Conservation (phyloP, 257 asterid species). For the Solanum dulcamara region DNA sequence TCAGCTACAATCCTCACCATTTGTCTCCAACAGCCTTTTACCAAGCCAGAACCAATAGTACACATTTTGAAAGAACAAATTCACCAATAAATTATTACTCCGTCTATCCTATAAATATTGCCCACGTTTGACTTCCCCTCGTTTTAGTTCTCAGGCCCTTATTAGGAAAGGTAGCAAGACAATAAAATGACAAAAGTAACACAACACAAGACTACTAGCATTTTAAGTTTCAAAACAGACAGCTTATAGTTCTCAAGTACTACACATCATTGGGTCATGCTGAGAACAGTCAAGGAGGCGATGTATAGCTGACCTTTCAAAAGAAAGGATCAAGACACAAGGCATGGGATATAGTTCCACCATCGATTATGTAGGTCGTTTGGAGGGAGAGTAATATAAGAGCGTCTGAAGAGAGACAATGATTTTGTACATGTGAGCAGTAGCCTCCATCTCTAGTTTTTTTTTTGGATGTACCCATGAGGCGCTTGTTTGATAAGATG, state of each 20-base stretch:
- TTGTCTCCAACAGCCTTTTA: neutral
- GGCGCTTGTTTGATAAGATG: neutral
- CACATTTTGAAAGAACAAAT: neutral
- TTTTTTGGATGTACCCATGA: neutral
- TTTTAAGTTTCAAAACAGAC: neutral
- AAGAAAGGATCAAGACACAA: neutral
- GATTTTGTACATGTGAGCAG: neutral
- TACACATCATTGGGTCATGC: neutral
- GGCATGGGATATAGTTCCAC: neutral
- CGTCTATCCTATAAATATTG: neutral
- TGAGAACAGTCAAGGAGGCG: neutral
- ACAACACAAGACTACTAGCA: neutral
- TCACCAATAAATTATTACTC: neutral
- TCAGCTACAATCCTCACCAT: neutral
- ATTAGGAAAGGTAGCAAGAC: neutral
- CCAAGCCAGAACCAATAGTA: neutral
- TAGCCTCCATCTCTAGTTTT: neutral
- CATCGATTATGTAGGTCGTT: neutral
- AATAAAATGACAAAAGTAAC: neutral
- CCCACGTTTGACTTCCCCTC: neutral
- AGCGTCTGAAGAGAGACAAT: neutral
- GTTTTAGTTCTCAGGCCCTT: neutral
- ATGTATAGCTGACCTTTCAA: neutral
- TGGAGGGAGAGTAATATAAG: neutral
- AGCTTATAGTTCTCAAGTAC: neutral